These are phyloP conservation scores for Pecoramyces ruminantium DNA, from an alignment of 192 early-diverging fungal species.

Conservation along the genomic window DNA sequence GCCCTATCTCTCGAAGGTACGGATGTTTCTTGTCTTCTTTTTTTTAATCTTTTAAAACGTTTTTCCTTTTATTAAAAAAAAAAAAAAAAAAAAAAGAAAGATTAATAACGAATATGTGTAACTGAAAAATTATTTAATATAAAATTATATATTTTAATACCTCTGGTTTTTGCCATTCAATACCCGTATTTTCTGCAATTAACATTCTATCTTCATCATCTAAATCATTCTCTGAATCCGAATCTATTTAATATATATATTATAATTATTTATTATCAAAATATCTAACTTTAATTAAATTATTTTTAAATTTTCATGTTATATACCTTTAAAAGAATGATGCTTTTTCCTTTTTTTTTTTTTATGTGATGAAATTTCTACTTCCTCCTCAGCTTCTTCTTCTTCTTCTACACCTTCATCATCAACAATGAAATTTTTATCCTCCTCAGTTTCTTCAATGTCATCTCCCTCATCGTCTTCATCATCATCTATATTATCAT, in stretches of 20 bases:
- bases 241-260: background rate
- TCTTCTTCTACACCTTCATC: constrained; percentile 29
- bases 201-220: constrained; percentile 89
- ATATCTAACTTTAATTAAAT: no score
- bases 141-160: constrained; percentile 1
- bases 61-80: constrained; percentile 17
- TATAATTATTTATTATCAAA: no score
- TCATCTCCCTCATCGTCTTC: constrained; percentile 1
- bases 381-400: constrained; percentile 18
- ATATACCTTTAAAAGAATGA: constrained; percentile 10
- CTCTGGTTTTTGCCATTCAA: constrained; percentile 28
- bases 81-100: background rate
- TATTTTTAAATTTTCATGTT: no score
- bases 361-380: constrained; percentile 1
- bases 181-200: constrained; percentile 71
- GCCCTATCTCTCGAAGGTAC: constrained; percentile 13
- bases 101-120: no score
- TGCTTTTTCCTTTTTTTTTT: constrained; percentile 36
- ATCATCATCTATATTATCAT: constrained; percentile 5
- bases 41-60: constrained; percentile 42
- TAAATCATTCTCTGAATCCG: background rate
- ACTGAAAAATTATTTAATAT: no score
- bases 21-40: constrained; percentile 9
- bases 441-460: constrained; percentile 27
- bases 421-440: constrained; percentile 31